Conservation (phyloP, 2,329 filamentous ascomycete genomes). For the Colletotrichum salicis region DNA sequence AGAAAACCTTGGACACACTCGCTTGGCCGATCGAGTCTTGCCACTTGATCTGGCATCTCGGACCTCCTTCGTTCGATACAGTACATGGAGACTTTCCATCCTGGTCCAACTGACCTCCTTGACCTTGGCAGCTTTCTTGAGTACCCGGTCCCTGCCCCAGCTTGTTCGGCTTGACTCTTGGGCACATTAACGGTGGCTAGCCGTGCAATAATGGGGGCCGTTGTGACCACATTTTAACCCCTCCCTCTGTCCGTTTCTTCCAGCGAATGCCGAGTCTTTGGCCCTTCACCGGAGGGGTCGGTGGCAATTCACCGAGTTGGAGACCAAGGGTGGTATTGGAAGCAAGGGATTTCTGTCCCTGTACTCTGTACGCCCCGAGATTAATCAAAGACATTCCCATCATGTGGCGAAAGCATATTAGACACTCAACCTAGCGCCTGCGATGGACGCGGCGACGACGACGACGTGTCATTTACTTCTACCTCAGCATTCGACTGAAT, state of each 20-base stretch:
- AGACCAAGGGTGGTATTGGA: neutral
- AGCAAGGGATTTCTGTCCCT: conserved; percentile 2
- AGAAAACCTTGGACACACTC: neutral
- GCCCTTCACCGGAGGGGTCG: neutral
- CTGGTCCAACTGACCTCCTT: neutral
- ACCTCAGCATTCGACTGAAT: neutral
- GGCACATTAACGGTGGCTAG: conserved; percentile 9
- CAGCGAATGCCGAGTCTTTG: neutral
- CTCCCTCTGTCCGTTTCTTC: neutral
- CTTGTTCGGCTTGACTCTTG: conserved; percentile 7
- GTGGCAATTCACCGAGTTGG: neutral
- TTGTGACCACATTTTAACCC: neutral
- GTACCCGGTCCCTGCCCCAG: neutral
- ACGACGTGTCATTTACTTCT: neutral
- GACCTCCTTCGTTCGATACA: conserved; percentile 2
- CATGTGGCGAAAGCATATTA: conserved; percentile 1
- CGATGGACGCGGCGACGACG: neutral
- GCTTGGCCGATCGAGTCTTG: conserved; percentile 17
- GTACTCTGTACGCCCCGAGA: neutral
- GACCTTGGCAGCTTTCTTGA: neutral
- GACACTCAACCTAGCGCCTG: neutral
- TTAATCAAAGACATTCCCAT: neutral
- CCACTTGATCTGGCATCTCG: conserved; percentile 9
- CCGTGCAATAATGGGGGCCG: conserved; percentile 4
- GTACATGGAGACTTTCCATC: neutral